phyloP scores from a whole-genome alignment of 2,329 filamentous ascomycete species.

The Akanthomyces uredinophilus region DNA sequence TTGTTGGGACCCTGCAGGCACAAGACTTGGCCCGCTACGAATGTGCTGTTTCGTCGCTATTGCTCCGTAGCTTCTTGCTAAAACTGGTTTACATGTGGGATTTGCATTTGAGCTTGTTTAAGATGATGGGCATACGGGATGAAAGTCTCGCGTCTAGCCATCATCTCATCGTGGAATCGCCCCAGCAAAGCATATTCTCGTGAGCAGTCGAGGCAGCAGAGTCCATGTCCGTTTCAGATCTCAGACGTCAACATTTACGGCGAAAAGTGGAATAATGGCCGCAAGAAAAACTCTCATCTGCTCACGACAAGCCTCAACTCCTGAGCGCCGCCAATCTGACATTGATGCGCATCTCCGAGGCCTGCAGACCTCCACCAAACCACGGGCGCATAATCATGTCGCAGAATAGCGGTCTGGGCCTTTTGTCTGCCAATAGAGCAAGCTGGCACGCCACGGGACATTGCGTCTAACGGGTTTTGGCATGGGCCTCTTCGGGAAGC shows the following conservation, averaged over 20 bases:
- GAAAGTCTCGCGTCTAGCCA: neutral
- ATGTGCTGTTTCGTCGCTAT: neutral
- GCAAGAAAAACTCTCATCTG: neutral
- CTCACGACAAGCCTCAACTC: neutral
- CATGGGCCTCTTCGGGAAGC: neutral
- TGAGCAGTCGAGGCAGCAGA: too few relatives aligned
- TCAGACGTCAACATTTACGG: neutral
- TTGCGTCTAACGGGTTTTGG: constrained; percentile 1
- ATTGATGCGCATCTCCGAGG: constrained; percentile 7
- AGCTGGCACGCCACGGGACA: constrained; percentile 4
- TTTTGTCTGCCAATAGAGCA: neutral
- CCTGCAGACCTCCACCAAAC: neutral
- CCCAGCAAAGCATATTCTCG: neutral
- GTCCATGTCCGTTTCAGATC: neutral
- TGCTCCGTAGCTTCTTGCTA: neutral
- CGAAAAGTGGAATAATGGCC: neutral
- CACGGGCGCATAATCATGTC: constrained; percentile 2
- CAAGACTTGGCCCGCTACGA: neutral
- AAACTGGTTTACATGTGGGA: neutral
- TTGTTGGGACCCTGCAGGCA: constrained; percentile 5
- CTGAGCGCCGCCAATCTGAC: constrained; percentile 3
- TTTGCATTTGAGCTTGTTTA: neutral
- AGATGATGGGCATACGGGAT: neutral
- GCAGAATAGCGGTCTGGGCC: constrained; percentile 11
- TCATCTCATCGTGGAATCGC: neutral